phyloP scores from a whole-genome alignment of 352 stramenopile genomes.

The Phytopythium kandeliae region DNA sequence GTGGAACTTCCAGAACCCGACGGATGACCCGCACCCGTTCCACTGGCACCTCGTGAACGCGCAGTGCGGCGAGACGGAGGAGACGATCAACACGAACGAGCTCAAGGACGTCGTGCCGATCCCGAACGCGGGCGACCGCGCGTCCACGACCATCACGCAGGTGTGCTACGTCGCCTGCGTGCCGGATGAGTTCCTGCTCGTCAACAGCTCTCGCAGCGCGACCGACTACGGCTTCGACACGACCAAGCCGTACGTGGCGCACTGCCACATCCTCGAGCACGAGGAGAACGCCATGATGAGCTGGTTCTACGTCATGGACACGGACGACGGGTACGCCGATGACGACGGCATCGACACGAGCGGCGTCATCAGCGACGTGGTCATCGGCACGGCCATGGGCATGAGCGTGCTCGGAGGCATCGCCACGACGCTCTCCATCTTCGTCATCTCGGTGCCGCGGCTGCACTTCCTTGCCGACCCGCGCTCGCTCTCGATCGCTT shows the following conservation, averaged over 20 bases:
- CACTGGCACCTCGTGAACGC: constrained; percentile 76
- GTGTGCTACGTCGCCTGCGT: constrained; percentile 76
- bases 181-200: constrained; percentile 56
- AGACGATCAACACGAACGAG: constrained; percentile 56
- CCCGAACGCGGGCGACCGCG: constrained; percentile 39
- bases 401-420: constrained; percentile 64
- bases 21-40: constrained; percentile 68
- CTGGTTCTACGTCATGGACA: constrained; percentile 52
- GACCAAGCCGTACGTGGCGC: constrained; percentile 57
- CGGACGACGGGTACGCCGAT: constrained; percentile 27
- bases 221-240: constrained; percentile 69
- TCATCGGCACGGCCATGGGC: constrained; percentile 51
- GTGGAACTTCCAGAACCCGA: constrained; percentile 77
- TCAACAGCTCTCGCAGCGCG: constrained; percentile 36
- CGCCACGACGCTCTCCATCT: constrained; percentile 38
- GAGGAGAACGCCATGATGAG: constrained; percentile 76
- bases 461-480: constrained; percentile 42
- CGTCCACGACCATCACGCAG: constrained; percentile 39
- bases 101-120: constrained; percentile 78
- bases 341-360: constrained; percentile 30
- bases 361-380: constrained; percentile 33
- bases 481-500: constrained; percentile 30
- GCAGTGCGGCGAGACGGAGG: constrained; percentile 58
- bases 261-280: constrained; percentile 76
- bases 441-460: constrained; percentile 39